A percentile compares a stretch with the other conserved stretches of the same genome.
Conservation (phyloP, 495 filamentous ascomycete genomes). For the Lasiosphaeria ovina region DNA sequence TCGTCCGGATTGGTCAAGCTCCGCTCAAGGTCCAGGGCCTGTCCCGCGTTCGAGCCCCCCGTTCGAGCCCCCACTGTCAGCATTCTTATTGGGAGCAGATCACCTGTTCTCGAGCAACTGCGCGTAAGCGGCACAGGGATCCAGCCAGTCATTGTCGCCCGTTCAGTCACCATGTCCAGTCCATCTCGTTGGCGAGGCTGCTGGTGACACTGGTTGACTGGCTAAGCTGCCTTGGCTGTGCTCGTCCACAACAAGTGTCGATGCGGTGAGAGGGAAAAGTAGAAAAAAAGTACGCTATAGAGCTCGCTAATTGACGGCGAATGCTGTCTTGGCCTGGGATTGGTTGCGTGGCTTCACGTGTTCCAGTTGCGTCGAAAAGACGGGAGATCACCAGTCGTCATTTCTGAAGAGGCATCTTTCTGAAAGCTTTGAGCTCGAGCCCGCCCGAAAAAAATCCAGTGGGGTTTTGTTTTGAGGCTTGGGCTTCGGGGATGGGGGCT, state of each 20-base stretch:
- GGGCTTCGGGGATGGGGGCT: neutral
- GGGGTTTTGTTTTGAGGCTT: neutral
- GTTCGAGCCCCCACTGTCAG: neutral
- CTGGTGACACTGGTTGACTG: neutral
- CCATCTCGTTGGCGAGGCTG: neutral
- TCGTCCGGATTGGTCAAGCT: neutral
- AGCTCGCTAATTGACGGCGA: neutral
- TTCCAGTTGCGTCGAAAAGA: neutral
- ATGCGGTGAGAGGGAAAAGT: neutral
- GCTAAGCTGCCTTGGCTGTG: neutral
- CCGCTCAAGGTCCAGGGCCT: neutral
- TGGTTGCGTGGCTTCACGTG: neutral
- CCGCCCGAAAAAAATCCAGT: neutral
- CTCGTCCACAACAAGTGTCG: neutral
- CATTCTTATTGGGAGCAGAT: constrained; percentile 5
- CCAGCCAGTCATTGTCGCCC: constrained; percentile 1
- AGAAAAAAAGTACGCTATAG: neutral
- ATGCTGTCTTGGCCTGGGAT: neutral
- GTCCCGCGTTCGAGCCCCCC: neutral
- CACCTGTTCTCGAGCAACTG: constrained; percentile 13
- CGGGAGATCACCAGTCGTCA: neutral
- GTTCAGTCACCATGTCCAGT: neutral
- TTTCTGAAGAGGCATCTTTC: neutral
- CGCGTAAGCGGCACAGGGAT: constrained; percentile 5
- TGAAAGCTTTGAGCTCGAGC: neutral